These are phyloP conservation scores for Boletus rubescentipes DNA, from an alignment of 768 basidiomycete genomes.

Conservation along the genomic window DNA sequence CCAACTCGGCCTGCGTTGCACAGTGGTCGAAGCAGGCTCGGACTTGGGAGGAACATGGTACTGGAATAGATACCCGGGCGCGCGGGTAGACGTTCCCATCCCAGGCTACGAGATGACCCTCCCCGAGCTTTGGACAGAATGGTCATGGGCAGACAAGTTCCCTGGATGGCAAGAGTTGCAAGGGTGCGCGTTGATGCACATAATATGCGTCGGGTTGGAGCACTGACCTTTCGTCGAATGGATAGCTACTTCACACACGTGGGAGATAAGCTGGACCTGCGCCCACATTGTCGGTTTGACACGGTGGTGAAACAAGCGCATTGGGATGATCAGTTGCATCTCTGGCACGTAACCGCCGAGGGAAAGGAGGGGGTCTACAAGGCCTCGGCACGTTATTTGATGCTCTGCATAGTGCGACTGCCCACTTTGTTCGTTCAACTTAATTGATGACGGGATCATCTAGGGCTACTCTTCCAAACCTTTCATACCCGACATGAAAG, in stretches of 20 bases:
- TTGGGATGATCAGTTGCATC: conserved; percentile 14
- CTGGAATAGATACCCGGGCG: conserved; percentile 19
- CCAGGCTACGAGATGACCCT: conserved; percentile 8
- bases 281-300: conserved; percentile 14
- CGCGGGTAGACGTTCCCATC: conserved; percentile 9
- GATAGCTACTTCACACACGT: conserved; percentile 7
- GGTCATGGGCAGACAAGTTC: conserved; percentile 16
- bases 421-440: too few relatives aligned
- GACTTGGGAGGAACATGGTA: conserved; percentile 16
- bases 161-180: conserved; percentile 9
- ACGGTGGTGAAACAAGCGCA: conserved; percentile 9
- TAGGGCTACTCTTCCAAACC: conserved; percentile 9
- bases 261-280: conserved; percentile 9
- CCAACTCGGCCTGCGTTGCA: conserved; percentile 12
- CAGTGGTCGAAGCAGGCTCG: conserved; percentile 10
- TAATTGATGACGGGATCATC: not conserved
- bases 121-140: conserved; percentile 14
- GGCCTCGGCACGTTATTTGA: conserved; percentile 3
- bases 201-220: too few relatives aligned
- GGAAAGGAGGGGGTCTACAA: conserved; percentile 1
- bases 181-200: not conserved
- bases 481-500: conserved; percentile 15
- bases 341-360: conserved; percentile 11
- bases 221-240: not conserved
- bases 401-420: conserved; percentile 12